Base-by-base conservation (phyloP, 495 filamentous ascomycete species). In the Daldinia concentrica region DNA sequence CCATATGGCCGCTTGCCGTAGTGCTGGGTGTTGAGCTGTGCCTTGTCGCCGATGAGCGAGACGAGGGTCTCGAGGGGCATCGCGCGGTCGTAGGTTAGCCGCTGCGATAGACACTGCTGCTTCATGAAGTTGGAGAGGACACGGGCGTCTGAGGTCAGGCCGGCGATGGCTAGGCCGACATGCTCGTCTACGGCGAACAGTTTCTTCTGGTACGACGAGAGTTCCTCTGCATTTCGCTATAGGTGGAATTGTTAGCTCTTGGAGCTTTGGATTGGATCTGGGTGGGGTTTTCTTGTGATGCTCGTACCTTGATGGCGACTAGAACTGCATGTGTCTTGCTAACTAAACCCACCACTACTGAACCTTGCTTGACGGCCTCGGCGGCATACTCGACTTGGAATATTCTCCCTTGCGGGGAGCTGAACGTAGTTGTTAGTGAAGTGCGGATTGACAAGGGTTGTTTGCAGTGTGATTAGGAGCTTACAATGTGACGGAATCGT, bases 51-150 rank as follows among this genome's bases (percentile, higher is more conserved):
- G 78, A 99, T 98, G 79, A 93, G 90, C 24, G 87, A 84, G 58
- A 97, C 93, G 72, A 98, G 92, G 32, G 91, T 90, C 78, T 93
- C 89, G 78, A 98, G 84, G 15, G 92, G 92, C 74, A 99, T 94
- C 63, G 93, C 89, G 56, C 95, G 95, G 82, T 90, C 94, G 87
- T 97, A 98, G 63, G 94, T 96, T 77, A 99, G 91, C 77, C 93
- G 93, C 64, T 93, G 93, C 78, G 93, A 91, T 74, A 99, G 93
- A 58, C 92, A 96, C 83, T 98, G 95, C 82, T 97, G 93, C 85
- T 98, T 98, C 95, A 99, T 98, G 87, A 97, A 98, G 88, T 98
- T 98, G 85, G 94, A 97, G 75, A 99, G 94, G 76, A 99, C 95
- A 74, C 95, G 94, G 79, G 95, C 96, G 83, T 99, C 95, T 69